Conservation (phyloP, 768 basidiomycete species). For the Coprinopsis sp. region DNA sequence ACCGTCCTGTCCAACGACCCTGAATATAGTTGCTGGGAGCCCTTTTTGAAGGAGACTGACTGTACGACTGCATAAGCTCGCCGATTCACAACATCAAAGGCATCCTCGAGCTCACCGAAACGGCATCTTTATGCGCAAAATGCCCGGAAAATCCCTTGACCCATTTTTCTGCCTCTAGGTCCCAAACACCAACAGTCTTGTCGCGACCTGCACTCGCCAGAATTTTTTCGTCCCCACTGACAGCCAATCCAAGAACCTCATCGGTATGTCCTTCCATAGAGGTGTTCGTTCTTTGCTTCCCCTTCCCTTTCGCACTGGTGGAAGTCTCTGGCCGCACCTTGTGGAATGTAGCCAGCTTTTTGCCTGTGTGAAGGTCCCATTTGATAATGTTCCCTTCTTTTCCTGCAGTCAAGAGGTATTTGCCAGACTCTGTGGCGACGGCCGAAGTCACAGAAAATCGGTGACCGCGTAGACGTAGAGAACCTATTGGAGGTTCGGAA, state of each 20-base stretch:
- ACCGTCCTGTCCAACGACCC: constrained; percentile 84
- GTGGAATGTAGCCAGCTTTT: constrained; percentile 52
- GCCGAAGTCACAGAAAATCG: constrained; percentile 79
- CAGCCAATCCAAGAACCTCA: constrained; percentile 76
- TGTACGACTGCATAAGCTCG: constrained; percentile 21
- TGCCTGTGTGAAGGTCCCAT: constrained; percentile 70
- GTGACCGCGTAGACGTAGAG: constrained; percentile 67
- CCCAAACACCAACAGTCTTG: constrained; percentile 80
- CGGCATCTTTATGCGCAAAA: constrained; percentile 50
- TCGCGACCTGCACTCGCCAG: constrained; percentile 89
- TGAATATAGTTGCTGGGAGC: constrained; percentile 68
- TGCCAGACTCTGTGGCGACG: constrained; percentile 65
- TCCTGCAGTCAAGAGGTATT: constrained; percentile 78
- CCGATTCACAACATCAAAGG: constrained; percentile 2
- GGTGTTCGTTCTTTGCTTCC: constrained; percentile 53
- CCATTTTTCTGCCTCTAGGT: constrained; percentile 71
- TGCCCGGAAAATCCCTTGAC: constrained; percentile 77
- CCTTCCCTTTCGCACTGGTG: constrained; percentile 38
- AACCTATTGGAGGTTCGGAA: constrained; percentile 36
- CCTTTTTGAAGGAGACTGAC: constrained; percentile 74
- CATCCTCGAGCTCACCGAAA: constrained; percentile 31
- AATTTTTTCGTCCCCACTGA: constrained; percentile 81
- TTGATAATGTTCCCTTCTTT: constrained; percentile 91
- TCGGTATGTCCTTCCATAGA: constrained; percentile 76
- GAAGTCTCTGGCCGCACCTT: constrained; percentile 44